Base-by-base conservation (phyloP, 2,329 filamentous ascomycete species). In the Fusarium begoniae region DNA sequence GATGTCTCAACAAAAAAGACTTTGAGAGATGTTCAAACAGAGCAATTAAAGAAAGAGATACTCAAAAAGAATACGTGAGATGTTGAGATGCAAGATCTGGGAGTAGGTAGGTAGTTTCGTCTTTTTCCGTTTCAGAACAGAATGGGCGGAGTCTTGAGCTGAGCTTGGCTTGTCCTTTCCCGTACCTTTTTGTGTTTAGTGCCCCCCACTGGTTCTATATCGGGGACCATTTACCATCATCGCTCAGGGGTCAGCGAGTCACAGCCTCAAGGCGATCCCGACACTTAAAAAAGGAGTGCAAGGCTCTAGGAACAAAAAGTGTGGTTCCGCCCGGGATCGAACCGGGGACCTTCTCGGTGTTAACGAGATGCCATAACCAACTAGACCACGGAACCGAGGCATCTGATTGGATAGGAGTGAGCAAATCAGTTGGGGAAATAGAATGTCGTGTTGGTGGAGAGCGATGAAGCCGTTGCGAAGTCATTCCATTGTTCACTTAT, bases 361-460 rank as follows among this genome's bases (percentile, higher is more conserved):
- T 66, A 50, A 70, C 51, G 66, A 70, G 58, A 62, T 69, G 63
- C 48, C 48, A 69, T 69, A 68, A 55, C 54, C 63, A 68, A 68
- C 63, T 61, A 69, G 66, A 67, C 48, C 63, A 62, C 63, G 32
- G 55, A 45, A 68, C 48, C 66, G 30, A 28, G 9, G 22, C 30
- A 6, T 32, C 20, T 67, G 24, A 54, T 69, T 67, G 54, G 41
- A n/a, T 43, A 18, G 5, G 4, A 22, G 8, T 2, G 14, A 22
- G 8, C 1, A 6, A 5, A 2, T 22, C 5, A 53, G 20, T 50
- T 22, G n/a, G 8, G 17, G 2, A 4, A 3, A 4, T 35, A 54
- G 18, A 45, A 63, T 20, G 11, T 43, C 6, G 0, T 40, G 17
- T n/a, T 8, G 15, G 11, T 5, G 14, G 17, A 20, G 20, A 17